Base-by-base conservation (phyloP, 805 yeast genomes). In the Ogataea methanolica region DNA sequence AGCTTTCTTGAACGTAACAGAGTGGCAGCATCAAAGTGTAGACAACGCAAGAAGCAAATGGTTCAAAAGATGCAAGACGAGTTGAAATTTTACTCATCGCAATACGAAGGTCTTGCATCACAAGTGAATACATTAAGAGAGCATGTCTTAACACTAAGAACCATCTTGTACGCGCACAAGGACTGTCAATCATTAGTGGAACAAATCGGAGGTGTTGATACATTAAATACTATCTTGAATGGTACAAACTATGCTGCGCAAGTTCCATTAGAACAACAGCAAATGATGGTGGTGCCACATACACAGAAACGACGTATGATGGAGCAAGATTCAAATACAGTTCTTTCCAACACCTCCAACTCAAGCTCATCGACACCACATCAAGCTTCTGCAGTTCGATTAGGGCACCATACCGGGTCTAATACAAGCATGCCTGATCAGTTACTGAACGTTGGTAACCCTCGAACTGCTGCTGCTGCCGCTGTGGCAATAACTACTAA, bases 1-100 rank as follows among this genome's bases (percentile, higher is more conserved):
- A 82, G 76, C 56, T 92, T 92, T 57, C 67, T 94, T 53, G 99
- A 94, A 63, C 76, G 98, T 57, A 94, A 94, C 66, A 75, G 99
- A 49, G 82, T 92, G 12, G 99, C 99, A 0, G 99, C 99, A 0
- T 83, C 95, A n/a, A 91, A 90, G 63, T 94, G 98, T 71, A 80
- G 99, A 53, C 95, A 87, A 68, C 78, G 98, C 33, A 94, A 94
- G 74, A 94, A 94, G 71, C 89, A 88, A 62, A 84, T 85, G 73
- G 78, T 90, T 33, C 82, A 79, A 48, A 85, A 84, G 56, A 84
- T 94, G 79, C 95, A 90, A 63, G 80, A 75, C 41, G 95, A 90
- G 62, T 74, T 89, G 45, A 75, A 80, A 39, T 82, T 78, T 57
- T 88, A 82, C 62, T 75, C 86, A 16, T 65, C 74, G 11, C 91